Evolutionary conservation across 192 early-diverging fungal species (phyloP).

Genomic region (Umbelopsis isabellina): DNA sequence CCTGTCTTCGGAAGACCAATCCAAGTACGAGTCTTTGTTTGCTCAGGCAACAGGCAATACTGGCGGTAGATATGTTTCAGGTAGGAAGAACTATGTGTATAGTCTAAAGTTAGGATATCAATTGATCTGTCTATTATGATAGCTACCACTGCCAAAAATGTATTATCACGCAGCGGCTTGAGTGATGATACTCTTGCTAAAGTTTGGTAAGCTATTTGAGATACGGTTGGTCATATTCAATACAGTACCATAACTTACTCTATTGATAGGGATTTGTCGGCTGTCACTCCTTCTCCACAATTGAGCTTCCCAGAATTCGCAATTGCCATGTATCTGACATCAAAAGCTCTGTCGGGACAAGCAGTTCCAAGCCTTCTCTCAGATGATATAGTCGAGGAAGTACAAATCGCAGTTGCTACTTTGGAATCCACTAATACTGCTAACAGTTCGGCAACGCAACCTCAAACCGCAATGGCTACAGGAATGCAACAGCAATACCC

Average conservation of each 20-base stretch:
- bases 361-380: conserved; percentile 52
- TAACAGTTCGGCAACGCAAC: not conserved
- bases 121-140: not conserved
- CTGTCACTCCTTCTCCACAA: conserved; percentile 46
- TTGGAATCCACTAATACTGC: conserved; percentile 32
- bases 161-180: conserved; percentile 35
- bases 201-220: conserved; percentile 39
- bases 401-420: conserved; percentile 42
- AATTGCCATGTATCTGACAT: conserved; percentile 65
- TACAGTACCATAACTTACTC: not conserved
- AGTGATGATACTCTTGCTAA: conserved; percentile 40
- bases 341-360: conserved; percentile 54
- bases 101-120: conserved; percentile 6
- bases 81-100: conserved; percentile 4
- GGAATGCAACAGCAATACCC: conserved; percentile 28
- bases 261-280: conserved; percentile 58
- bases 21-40: conserved; percentile 45
- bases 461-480: conserved; percentile 22
- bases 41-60: conserved; percentile 9
- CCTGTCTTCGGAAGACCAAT: conserved; percentile 42
- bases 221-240: not conserved
- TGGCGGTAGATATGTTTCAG: conserved; percentile 29
- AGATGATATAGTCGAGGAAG: conserved; percentile 51
- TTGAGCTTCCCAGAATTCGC: conserved; percentile 65
- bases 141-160: conserved; percentile 37